These are phyloP conservation scores for Aspergillus pseudonomiae DNA, from an alignment of 2,329 filamentous ascomycete species.

Conservation along the genomic window DNA sequence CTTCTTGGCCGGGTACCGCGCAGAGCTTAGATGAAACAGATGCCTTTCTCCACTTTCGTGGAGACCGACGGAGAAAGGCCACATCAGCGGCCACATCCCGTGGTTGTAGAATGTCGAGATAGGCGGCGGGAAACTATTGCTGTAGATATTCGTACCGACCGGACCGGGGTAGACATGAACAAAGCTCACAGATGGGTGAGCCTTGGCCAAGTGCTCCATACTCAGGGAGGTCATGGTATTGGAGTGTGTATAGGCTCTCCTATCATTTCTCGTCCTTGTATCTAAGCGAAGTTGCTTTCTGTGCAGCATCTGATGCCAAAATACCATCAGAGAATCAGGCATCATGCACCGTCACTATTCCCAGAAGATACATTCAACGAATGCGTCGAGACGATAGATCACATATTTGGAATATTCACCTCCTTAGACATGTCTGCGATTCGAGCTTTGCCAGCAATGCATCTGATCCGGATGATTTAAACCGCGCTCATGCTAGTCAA, in stretches of 20 bases:
- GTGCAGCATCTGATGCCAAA: background rate
- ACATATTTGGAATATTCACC: slow-evolving; percentile 4
- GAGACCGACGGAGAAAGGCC: slow-evolving; percentile 15
- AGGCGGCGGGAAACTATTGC: slow-evolving; percentile 10
- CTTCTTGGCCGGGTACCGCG: slow-evolving; percentile 11
- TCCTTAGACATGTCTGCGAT: slow-evolving; percentile 9
- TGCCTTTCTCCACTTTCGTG: slow-evolving; percentile 18
- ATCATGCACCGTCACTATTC: background rate
- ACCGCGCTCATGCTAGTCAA: slow-evolving; percentile 5
- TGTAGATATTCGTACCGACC: slow-evolving; percentile 49
- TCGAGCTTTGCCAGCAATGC: background rate
- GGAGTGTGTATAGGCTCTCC: slow-evolving; percentile 38
- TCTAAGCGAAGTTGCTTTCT: slow-evolving; percentile 4
- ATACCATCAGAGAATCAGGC: background rate
- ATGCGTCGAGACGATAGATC: background rate
- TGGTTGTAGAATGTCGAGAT: slow-evolving; percentile 15
- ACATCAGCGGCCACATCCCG: slow-evolving; percentile 3
- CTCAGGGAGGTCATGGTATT: slow-evolving; percentile 55
- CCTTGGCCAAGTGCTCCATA: slow-evolving; percentile 52
- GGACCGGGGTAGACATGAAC: slow-evolving; percentile 53
- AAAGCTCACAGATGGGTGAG: slow-evolving; percentile 53
- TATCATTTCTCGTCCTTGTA: slow-evolving; percentile 9
- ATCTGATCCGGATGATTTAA: slow-evolving; percentile 9
- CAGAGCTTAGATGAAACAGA: slow-evolving; percentile 17
- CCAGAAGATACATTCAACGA: background rate